Base-by-base conservation (phyloP, 805 yeast genomes). In the Teunomyces barrocoloradensis region DNA sequence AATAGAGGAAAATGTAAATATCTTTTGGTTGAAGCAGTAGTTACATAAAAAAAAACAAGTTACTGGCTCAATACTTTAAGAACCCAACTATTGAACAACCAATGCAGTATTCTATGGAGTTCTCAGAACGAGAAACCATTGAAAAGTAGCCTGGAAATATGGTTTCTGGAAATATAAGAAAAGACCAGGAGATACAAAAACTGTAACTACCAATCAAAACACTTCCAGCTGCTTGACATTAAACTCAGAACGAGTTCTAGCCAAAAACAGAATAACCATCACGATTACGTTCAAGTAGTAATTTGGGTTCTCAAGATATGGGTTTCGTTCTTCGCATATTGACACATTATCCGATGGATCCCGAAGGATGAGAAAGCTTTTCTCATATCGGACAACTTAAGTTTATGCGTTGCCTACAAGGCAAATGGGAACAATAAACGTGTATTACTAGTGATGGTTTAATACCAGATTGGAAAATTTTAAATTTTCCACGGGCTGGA, bases 341-440 rank as follows among this genome's bases (percentile, higher is more conserved):
- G 77, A 73, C 77, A 73, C 77, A 72, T 72, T 66, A 58, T 55
- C 70, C 75, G 76, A 64, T 66, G 74, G 65, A 47, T 66, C 68
- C 51, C 46, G 44, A 55, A 48, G 52, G 68, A 62, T 58, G 56
- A 56, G 66, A 42, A 20, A 37, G 39, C 2, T 15, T 18, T 44
- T 51, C 56, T 56, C 50, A 55, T 57, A 68, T 57, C 76, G 73
- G 72, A 45, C 77, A 71, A 73, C 77, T 73, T 71, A 73, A 73
- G 76, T 70, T 48, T 68, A 62, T 67, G 74, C 74, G 69, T 39
- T 25, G n/a, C 32, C 44, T 47, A 42, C 48, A 41, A 17, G 42
- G 27, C 37, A 33, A 18, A 15, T 42, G n/a, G 27, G 29, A 42
- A 23, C 21, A 39, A 39, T 21, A 23, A 25, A 23, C 40, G 40